Percentiles rank a stretch among this genome's conserved stretches.
These are phyloP conservation scores for Diaporthe vaccinii DNA, from an alignment of 2,329 filamentous ascomycete species.

Conservation along the genomic window DNA sequence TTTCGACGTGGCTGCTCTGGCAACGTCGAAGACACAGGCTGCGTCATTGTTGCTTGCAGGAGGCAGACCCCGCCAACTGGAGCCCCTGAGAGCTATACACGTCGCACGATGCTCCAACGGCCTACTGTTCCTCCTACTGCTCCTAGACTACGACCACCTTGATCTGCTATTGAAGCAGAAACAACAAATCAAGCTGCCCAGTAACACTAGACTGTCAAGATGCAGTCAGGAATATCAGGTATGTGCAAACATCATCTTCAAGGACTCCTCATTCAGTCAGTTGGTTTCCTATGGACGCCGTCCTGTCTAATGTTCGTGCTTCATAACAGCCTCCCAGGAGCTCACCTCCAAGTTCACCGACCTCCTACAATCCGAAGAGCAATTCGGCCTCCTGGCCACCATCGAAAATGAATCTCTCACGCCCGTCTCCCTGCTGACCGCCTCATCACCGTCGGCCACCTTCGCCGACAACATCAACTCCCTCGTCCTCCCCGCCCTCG, in stretches of 20 bases:
- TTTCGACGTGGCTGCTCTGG: conserved; percentile 9
- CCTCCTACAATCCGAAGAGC: conserved; percentile 71
- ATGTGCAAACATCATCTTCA: neutral
- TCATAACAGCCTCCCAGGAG: conserved; percentile 77
- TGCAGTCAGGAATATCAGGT: conserved; percentile 43
- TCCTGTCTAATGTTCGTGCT: neutral
- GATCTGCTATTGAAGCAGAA: conserved; percentile 6
- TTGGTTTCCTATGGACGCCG: neutral
- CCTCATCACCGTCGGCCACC: conserved; percentile 65
- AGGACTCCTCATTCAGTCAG: too few relatives aligned
- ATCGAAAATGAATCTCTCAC: conserved; percentile 78
- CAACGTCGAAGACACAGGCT: neutral
- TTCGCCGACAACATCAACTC: conserved; percentile 74
- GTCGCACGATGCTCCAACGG: conserved; percentile 25
- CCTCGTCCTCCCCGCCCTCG: conserved; percentile 73
- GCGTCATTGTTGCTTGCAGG: conserved; percentile 31
- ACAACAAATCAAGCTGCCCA: neutral
- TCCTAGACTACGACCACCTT: neutral
- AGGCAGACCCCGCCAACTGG: conserved; percentile 16
- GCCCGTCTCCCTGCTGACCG: conserved; percentile 67
- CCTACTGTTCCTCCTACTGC: neutral
- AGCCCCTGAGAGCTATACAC: conserved; percentile 31
- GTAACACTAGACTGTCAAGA: conserved; percentile 13
- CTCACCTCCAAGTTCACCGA: conserved; percentile 80
- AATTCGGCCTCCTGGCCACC: conserved; percentile 79